These are phyloP conservation scores for Yarrowia divulgata DNA, from an alignment of 805 yeast species.

Conservation along the genomic window DNA sequence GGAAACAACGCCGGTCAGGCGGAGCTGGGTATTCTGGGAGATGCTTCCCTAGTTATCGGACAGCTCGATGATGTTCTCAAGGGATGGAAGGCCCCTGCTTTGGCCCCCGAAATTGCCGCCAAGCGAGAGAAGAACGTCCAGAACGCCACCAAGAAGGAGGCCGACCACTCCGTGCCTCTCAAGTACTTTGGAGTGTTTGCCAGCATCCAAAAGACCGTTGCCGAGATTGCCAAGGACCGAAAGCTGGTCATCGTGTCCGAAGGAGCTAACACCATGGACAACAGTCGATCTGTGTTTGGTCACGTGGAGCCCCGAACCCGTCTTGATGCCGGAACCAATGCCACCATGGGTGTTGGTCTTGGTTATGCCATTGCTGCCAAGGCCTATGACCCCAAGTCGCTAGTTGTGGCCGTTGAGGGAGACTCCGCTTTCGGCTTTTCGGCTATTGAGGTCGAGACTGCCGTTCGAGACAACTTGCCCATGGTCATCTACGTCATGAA, in stretches of 20 bases:
- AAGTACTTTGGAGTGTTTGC: slow-evolving; percentile 65
- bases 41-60: slow-evolving; percentile 54
- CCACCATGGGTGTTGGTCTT: slow-evolving; percentile 78
- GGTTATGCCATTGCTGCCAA: slow-evolving; percentile 75
- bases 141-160: slow-evolving; percentile 49
- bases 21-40: slow-evolving; percentile 62
- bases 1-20: slow-evolving; percentile 56
- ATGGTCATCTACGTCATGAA: slow-evolving; percentile 70
- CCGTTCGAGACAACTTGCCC: slow-evolving; percentile 62
- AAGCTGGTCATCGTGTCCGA: slow-evolving; percentile 61
- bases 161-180: slow-evolving; percentile 47
- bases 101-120: slow-evolving; percentile 47
- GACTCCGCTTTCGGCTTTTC: slow-evolving; percentile 82
- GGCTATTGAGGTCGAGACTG: slow-evolving; percentile 75
- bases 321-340: slow-evolving; percentile 77
- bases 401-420: slow-evolving; percentile 69
- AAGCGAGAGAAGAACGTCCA: slow-evolving; percentile 48
- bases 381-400: slow-evolving; percentile 54
- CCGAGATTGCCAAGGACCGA: slow-evolving; percentile 43
- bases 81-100: slow-evolving; percentile 51
- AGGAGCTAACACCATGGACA: slow-evolving; percentile 83
- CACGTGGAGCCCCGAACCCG: slow-evolving; percentile 60
- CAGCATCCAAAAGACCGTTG: slow-evolving; percentile 55
- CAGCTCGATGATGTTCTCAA: slow-evolving; percentile 51
- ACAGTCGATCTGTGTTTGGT: slow-evolving; percentile 67